Evolutionary conservation across 768 basidiomycete species (phyloP).

Genomic region (Crassisporium funariophilum): DNA sequence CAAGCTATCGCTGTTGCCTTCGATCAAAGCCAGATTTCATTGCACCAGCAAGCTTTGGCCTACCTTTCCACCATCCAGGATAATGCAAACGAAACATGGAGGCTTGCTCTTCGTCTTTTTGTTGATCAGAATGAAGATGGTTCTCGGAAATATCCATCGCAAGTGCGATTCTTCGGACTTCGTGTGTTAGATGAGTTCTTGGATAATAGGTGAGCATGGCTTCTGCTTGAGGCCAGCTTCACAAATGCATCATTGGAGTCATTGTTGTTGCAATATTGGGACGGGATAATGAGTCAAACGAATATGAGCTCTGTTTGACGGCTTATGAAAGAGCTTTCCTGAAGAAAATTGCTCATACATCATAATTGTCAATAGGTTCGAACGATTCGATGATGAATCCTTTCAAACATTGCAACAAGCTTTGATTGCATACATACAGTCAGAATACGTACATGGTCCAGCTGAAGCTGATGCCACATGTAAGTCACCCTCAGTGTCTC

Average conservation of each 20-base stretch:
- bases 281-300: too few relatives aligned
- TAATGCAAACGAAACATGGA: conserved; percentile 77
- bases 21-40: conserved; percentile 65
- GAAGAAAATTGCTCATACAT: conserved; percentile 4
- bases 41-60: conserved; percentile 86
- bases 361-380: conserved; percentile 47
- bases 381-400: conserved; percentile 67
- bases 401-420: conserved; percentile 76
- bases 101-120: conserved; percentile 76
- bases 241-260: too few relatives aligned
- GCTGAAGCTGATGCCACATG: conserved; percentile 83
- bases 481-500: conserved; percentile 42
- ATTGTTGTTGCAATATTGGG: too few relatives aligned
- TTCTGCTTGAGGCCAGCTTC: too few relatives aligned
- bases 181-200: conserved; percentile 81
- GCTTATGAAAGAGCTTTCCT: background rate
- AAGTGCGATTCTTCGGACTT: conserved; percentile 80
- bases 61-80: conserved; percentile 79
- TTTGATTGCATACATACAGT: conserved; percentile 79
- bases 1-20: conserved; percentile 90
- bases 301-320: too few relatives aligned
- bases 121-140: conserved; percentile 62
- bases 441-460: conserved; percentile 84
- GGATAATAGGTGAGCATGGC: conserved; percentile 73
- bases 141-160: conserved; percentile 64